phyloP scores from a whole-genome alignment of 345 rosid species.

The Salix dunnii region DNA sequence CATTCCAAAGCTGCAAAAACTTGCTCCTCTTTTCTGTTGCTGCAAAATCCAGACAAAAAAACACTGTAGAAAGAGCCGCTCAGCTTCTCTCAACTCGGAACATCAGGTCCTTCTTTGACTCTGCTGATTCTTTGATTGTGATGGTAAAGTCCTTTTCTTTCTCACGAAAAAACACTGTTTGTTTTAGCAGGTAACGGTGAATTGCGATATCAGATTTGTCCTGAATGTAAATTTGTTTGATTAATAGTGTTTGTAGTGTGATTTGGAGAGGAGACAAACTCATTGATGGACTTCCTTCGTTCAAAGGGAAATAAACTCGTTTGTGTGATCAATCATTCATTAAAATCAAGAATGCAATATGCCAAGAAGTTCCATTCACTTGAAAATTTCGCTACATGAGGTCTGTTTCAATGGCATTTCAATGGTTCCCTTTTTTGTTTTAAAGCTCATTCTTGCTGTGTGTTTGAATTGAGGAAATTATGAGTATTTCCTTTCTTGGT shows the following conservation, averaged over 20 bases:
- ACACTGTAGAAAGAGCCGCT: constrained; percentile 15
- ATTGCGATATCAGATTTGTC: constrained; percentile 19
- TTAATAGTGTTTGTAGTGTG: constrained; percentile 44
- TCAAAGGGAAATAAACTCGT: constrained; percentile 85
- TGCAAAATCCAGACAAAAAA: background rate
- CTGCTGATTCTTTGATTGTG: constrained; percentile 74
- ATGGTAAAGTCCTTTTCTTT: constrained; percentile 28
- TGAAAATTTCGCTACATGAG: constrained; percentile 68
- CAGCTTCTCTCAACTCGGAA: constrained; percentile 42
- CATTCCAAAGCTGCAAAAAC: background rate
- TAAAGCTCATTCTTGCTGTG: background rate
- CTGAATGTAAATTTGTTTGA: constrained; percentile 44
- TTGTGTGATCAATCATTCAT: constrained; percentile 85
- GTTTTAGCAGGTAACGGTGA: background rate
- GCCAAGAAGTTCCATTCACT: constrained; percentile 65
- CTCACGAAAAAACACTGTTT: background rate
- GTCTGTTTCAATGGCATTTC: constrained; percentile 25
- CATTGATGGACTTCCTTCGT: constrained; percentile 63
- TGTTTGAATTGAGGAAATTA: background rate
- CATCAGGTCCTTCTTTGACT: constrained; percentile 44
- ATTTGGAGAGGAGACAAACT: constrained; percentile 89
- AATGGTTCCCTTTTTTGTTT: background rate
- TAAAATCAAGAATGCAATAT: constrained; percentile 69
- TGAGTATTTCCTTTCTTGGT: background rate
- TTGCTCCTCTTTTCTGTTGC: background rate